Base-by-base conservation (phyloP, 441 rosid species). In the Erysimum pusillum region DNA sequence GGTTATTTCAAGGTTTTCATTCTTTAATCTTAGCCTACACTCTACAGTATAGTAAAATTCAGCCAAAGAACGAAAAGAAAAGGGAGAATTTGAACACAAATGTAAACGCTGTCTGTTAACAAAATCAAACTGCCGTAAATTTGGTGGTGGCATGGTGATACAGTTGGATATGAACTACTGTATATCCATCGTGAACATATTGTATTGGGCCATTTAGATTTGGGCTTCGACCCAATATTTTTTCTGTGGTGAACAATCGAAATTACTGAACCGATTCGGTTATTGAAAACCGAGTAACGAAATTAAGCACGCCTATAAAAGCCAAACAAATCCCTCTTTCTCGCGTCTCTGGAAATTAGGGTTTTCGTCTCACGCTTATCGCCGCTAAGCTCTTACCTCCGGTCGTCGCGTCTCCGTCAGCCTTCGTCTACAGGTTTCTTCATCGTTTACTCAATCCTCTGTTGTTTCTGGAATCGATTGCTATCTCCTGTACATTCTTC, bases 361-460 rank as follows among this genome's bases (percentile, higher is more conserved):
- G 62, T 72, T 63, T 71, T 46, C 9, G 25, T 35, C 41, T 48
- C 25, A 2, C 67, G 20, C 46, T 20, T 60, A 60, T 52, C 67
- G 80, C 76, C 80, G 80, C 67, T 10, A 22, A 67, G 31, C 62
- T 67, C 67, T 49, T 17, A 2, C 7, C 38, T 54, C 11, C 41
- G 8, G 51, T 44, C n/a, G 46, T 49, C 7, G 13, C 74, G 12
- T 67, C 63, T 28, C 62, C 41, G 62, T 12, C 11, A 52, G 31
- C 36, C 42, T 31, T 59, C 63, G 9, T 34, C 69, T 36, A 45
- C 80, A 76, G 75, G 80, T 76, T 53, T 56, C 22, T 51, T 28
- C 13, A 8, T 38, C n/a, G 2, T n/a, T 12, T 13, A 9, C 28
- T 25, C 57, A 11, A 12, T 15, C 32, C 1, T 39, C 7, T 44